Base-by-base conservation (phyloP, 108 stramenopile species). In the Discostella stelligeroides region DNA sequence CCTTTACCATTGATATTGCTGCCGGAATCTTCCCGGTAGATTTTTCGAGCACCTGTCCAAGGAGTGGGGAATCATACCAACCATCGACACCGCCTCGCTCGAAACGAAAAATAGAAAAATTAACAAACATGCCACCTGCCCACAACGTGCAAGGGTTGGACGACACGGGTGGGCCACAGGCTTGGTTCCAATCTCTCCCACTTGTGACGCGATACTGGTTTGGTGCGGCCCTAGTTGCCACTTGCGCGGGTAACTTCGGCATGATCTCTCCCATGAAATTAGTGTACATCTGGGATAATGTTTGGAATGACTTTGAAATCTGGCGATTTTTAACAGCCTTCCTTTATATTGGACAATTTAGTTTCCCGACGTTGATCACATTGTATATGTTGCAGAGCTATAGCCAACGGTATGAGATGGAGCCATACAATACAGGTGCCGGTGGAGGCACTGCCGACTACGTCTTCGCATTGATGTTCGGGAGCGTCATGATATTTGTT, bases 371-470 rank as follows among this genome's bases (percentile, higher is more conserved):
- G 20, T 60, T 95, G 43, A 87, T 95, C 60, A 66, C 79, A n/a
- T 51, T 84, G 8, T 90, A 87, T 57, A 84, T 89, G 88, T 46
- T 90, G 54, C 75, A 84, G 7, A 73, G 68, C 25, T 92, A 88
- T 60, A 82, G 81, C 40, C 76, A 88, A 59, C 66, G 85, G 65
- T 92, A 95, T 74, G 93, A 95, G 63, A 49, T 57, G 51, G 89
- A 86, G 18, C 91, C 93, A 7, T 92, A 88, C 86, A 94, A 96
- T 73, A 96, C 92, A 14, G 95, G 95, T 15, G 95, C 85, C 0
- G 90, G 90, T 42, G 88, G 88, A 12, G 79, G 81, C 21, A 87
- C 86, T 14, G 80, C 86, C 8, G 84, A 87, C 77, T 85, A 86
- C 60, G 78, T 64, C 2, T 88, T 87, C 67, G 84, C 85, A 59